phyloP scores from a whole-genome alignment of 306 rosid genomes.

The Cercis canadensis region DNA sequence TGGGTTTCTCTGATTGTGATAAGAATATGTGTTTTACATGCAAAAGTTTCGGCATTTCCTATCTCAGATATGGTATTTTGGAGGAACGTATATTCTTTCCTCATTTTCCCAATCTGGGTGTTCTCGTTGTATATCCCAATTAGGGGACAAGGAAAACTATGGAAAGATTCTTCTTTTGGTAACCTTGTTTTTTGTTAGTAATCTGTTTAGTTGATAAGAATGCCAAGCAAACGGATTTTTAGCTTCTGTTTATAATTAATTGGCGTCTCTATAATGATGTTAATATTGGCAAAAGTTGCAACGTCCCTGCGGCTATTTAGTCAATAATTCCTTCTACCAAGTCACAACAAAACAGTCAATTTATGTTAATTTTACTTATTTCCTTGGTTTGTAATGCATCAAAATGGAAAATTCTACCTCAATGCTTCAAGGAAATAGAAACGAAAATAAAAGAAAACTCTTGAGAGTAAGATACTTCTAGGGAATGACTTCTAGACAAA shows the following conservation, averaged over 20 bases:
- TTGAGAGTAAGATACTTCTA: conserved; percentile 3
- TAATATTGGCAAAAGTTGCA: too few species aligned
- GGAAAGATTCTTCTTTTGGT: not conserved
- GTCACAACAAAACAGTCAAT: not conserved
- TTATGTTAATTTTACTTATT: not conserved
- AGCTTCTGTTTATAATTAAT: too few species aligned
- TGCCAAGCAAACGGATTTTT: too few species aligned
- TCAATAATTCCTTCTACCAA: not conserved
- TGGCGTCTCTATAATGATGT: too few species aligned
- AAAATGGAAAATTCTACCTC: too few species aligned
- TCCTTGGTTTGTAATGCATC: not conserved
- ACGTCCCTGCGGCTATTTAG: not conserved
- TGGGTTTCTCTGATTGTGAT: conserved; percentile 9
- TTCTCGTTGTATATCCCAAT: too few species aligned
- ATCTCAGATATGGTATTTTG: not conserved
- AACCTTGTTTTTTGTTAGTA: conserved; percentile 4
- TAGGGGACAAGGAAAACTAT: not conserved
- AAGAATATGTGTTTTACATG: not conserved
- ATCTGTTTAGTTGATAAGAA: not conserved
- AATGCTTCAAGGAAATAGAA: not conserved
- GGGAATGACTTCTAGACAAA: too few species aligned
- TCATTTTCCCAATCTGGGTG: not conserved
- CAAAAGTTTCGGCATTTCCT: not conserved
- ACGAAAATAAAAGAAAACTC: not conserved
- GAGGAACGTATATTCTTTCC: not conserved